Percentiles rank a stretch among this genome's conserved stretches.
These are phyloP conservation scores for Amanita muscaria DNA, from an alignment of 768 basidiomycete species.

Conservation along the genomic window DNA sequence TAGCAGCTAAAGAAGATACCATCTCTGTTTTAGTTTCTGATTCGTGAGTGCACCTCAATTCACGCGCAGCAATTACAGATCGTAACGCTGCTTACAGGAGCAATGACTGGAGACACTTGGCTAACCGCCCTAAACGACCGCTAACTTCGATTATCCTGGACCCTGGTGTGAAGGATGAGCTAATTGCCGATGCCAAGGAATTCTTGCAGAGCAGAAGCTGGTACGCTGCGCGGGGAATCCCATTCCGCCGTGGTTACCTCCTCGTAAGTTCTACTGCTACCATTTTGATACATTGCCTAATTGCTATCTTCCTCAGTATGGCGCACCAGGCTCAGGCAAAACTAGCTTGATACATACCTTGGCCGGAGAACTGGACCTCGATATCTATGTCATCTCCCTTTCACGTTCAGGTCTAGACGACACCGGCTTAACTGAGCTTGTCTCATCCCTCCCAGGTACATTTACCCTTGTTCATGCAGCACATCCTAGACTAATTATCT, in stretches of 20 bases:
- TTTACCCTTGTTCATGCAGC: conserved; percentile 2
- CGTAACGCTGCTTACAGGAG: conserved; percentile 3
- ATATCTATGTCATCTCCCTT: conserved; percentile 58
- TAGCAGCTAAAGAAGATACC: conserved; percentile 39
- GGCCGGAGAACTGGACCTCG: conserved; percentile 58
- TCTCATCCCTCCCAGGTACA: conserved; percentile 45
- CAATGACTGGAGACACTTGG: conserved; percentile 46
- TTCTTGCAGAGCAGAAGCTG: conserved; percentile 62
- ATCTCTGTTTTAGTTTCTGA: conserved; percentile 49
- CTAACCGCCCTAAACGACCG: conserved; percentile 55
- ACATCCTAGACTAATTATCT: conserved; percentile 4
- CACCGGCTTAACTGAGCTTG: conserved; percentile 38
- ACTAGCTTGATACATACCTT: no score
- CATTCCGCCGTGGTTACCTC: conserved; percentile 73
- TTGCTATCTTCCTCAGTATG: conserved; percentile 39
- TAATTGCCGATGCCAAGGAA: conserved; percentile 62
- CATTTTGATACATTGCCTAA: background rate
- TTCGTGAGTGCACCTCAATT: conserved; percentile 16
- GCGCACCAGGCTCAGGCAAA: no score
- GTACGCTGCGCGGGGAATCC: conserved; percentile 73
- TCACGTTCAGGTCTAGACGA: conserved; percentile 52
- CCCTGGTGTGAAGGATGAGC: conserved; percentile 53
- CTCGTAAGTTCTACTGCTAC: conserved; percentile 22
- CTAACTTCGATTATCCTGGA: conserved; percentile 63
- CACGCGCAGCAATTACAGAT: no score